These are phyloP conservation scores for Huntiella decipiens DNA, from an alignment of 2,329 filamentous ascomycete species.

Conservation along the genomic window DNA sequence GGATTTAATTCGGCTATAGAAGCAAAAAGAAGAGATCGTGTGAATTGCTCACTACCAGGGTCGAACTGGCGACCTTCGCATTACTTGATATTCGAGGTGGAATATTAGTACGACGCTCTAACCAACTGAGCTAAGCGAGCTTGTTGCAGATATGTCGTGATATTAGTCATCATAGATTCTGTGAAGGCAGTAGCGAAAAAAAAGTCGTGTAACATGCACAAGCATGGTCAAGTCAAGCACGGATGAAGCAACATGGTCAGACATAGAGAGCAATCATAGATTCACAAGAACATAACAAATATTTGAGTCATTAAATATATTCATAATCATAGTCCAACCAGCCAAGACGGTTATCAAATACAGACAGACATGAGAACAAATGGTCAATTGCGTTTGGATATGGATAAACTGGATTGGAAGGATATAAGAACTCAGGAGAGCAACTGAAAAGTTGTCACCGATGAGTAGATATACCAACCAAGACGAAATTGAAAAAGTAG, in stretches of 20 bases:
- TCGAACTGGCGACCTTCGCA: constrained; percentile 10
- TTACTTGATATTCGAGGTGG: constrained; percentile 5
- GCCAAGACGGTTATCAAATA: not conserved
- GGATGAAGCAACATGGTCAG: not conserved
- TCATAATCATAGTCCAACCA: not conserved
- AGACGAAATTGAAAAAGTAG: not conserved
- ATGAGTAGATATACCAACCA: not conserved
- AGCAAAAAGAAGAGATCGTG: not conserved
- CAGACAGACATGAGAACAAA: not conserved
- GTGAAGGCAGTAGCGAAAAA: not conserved
- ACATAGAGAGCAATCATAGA: not conserved
- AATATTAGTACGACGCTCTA: constrained; percentile 11
- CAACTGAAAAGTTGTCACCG: not conserved
- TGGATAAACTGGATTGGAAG: not conserved
- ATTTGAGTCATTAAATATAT: not conserved
- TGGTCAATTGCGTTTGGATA: not conserved
- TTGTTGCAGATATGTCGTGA: not conserved
- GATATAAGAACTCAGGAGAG: not conserved
- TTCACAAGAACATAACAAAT: not conserved
- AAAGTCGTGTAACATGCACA: not conserved
- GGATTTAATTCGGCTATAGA: not conserved
- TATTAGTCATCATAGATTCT: not conserved
- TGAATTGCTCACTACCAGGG: constrained; percentile 10
- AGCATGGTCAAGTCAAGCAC: not conserved
- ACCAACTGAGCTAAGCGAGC: constrained; percentile 10